Conservation (phyloP, 768 basidiomycete species). For the Leccinum incarnatum region DNA sequence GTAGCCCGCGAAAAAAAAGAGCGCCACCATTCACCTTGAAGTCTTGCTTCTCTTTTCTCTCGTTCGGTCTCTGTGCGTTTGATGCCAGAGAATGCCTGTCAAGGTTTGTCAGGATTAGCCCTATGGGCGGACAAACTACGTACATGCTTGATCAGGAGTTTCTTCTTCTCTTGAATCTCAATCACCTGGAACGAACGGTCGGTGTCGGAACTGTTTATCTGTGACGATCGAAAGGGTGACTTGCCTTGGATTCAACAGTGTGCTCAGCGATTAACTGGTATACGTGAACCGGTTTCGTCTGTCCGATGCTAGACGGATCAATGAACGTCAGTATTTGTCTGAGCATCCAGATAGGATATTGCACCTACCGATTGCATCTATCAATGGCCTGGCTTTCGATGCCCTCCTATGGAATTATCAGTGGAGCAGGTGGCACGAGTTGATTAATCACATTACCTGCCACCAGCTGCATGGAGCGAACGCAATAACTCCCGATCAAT, state of each 20-base stretch:
- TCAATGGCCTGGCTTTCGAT: constrained; percentile 86
- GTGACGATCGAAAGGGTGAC: constrained; percentile 1
- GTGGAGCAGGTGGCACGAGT: constrained; percentile 4
- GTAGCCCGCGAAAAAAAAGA: background rate
- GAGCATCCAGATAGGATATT: background rate
- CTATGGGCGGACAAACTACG: constrained; percentile 4
- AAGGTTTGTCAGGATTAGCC: background rate
- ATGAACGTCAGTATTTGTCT: constrained; percentile 3
- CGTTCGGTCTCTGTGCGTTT: constrained; percentile 71
- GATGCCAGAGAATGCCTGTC: constrained; percentile 82
- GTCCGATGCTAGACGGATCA: constrained; percentile 57
- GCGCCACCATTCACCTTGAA: constrained; percentile 56
- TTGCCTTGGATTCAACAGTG: constrained; percentile 82
- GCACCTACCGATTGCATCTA: constrained; percentile 61
- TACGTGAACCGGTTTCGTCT: constrained; percentile 78
- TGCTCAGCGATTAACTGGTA: constrained; percentile 89
- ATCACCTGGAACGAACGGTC: constrained; percentile 47
- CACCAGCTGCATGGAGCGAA: constrained; percentile 55
- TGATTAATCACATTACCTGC: constrained; percentile 45
- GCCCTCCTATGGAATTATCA: constrained; percentile 50
- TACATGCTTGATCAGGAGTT: constrained; percentile 73
- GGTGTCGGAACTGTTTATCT: background rate
- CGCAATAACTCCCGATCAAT: constrained; percentile 13
- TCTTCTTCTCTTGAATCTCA: constrained; percentile 86
- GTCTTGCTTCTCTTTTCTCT: constrained; percentile 74